Evolutionary conservation across 2,329 filamentous ascomycete species (phyloP).

Genomic region (Leptodontidium sp.): DNA sequence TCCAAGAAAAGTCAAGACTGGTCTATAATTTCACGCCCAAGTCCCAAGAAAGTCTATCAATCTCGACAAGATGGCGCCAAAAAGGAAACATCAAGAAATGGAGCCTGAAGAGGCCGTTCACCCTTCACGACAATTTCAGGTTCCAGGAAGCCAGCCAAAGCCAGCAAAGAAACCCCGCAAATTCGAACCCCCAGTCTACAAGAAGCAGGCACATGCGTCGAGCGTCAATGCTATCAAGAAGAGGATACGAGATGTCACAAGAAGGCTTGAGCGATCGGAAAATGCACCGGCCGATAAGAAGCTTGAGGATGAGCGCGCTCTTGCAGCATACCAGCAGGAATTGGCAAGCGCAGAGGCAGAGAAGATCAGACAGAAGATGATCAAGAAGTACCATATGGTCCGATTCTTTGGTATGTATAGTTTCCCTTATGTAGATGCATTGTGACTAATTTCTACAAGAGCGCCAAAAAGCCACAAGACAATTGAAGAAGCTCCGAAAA

Average conservation of each 20-base stretch:
- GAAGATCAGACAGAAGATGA: slow-evolving; percentile 73
- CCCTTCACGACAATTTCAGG: slow-evolving; percentile 45
- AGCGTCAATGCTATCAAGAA: slow-evolving; percentile 71
- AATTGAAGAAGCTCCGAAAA: slow-evolving; percentile 70
- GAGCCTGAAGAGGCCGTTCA: slow-evolving; percentile 42
- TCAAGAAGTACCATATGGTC: slow-evolving; percentile 82
- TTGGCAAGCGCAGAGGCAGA: slow-evolving; percentile 66
- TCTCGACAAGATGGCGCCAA: slow-evolving; percentile 41
- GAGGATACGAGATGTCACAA: slow-evolving; percentile 72
- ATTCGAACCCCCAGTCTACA: slow-evolving; percentile 39
- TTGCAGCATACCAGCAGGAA: slow-evolving; percentile 71
- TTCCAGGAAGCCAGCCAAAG: slow-evolving; percentile 43
- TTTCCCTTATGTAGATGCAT: neutral
- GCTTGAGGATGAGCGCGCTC: slow-evolving; percentile 75
- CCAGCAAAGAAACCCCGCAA: slow-evolving; percentile 46
- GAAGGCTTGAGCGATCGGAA: slow-evolving; percentile 67
- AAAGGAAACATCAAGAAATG: slow-evolving; percentile 41
- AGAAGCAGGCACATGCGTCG: slow-evolving; percentile 46
- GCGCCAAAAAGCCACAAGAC: slow-evolving; percentile 74
- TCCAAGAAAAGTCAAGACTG: slow-evolving; percentile 8
- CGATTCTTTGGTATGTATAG: slow-evolving; percentile 75
- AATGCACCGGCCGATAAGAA: slow-evolving; percentile 73
- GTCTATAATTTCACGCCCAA: neutral
- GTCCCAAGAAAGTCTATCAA: neutral
- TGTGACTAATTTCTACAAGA: slow-evolving; percentile 54